Percentiles rank a stretch among this genome's conserved stretches.
These are phyloP conservation scores for Lichtheimia ramosa DNA, from an alignment of 371 early-diverging fungal genomes.

Conservation along the genomic window DNA sequence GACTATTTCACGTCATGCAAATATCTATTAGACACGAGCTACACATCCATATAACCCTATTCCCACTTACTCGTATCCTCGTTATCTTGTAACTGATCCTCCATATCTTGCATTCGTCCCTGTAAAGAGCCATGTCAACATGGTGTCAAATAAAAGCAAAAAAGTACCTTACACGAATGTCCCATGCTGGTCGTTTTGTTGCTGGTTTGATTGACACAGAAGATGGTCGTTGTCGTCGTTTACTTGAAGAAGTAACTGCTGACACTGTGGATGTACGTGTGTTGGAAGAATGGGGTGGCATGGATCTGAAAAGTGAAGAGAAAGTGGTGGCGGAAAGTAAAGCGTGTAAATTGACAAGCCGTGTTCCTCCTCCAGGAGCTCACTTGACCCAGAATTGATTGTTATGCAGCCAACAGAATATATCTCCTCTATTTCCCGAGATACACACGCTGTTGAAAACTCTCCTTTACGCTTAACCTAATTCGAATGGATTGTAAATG, in stretches of 20 bases:
- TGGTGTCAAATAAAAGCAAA: not conserved
- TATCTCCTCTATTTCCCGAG: too few species aligned
- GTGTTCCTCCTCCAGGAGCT: too few species aligned
- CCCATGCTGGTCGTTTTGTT: conserved; percentile 37
- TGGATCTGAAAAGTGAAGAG: not conserved
- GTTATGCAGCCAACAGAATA: too few species aligned
- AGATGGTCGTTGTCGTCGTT: not conserved
- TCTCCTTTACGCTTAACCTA: too few species aligned
- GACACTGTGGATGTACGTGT: not conserved
- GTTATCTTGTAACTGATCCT: conserved; percentile 24
- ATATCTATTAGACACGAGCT: not conserved
- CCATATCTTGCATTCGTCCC: conserved; percentile 42
- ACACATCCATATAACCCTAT: not conserved
- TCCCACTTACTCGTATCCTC: conserved; percentile 22
- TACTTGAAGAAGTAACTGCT: not conserved
- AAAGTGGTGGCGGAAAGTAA: not conserved
- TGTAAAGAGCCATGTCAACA: not conserved
- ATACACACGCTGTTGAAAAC: too few species aligned
- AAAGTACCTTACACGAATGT: conserved; percentile 31
- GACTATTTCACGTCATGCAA: conserved; percentile 12
- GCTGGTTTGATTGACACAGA: not conserved
- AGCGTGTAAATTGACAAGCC: not conserved
- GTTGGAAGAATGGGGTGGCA: not conserved
- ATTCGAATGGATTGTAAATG: too few species aligned
- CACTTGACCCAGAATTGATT: too few species aligned